Evolutionary conservation across 2,329 filamentous ascomycete genomes (phyloP).

Genomic region (Spiromastix sp.): DNA sequence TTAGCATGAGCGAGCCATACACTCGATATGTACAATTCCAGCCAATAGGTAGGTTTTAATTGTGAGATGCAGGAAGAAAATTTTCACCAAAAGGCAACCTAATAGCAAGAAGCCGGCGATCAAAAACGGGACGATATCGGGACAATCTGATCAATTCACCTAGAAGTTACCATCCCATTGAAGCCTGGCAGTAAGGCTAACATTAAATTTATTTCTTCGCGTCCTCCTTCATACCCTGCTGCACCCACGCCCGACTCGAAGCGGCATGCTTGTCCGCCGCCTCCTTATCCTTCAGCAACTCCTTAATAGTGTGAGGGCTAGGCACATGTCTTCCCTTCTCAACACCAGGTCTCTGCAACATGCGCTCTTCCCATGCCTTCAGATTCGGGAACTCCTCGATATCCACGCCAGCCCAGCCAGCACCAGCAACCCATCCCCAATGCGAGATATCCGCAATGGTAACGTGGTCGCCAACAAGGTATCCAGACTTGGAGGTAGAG

Average conservation of each 20-base stretch:
- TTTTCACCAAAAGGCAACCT: no score
- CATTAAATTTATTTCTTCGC: conserved; percentile 42
- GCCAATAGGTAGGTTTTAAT: no score
- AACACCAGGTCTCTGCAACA: conserved; percentile 59
- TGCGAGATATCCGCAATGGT: conserved; percentile 62
- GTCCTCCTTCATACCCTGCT: conserved; percentile 59
- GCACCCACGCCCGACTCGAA: conserved; percentile 52
- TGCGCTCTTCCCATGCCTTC: conserved; percentile 64
- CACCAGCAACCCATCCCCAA: conserved; percentile 64
- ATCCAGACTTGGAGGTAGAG: conserved; percentile 37
- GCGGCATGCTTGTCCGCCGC: conserved; percentile 47
- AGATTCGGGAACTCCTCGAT: conserved; percentile 66
- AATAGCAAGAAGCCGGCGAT: no score
- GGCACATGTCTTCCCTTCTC: conserved; percentile 70
- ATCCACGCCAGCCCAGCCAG: conserved; percentile 53
- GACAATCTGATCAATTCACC: no score
- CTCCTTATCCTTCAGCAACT: conserved; percentile 46
- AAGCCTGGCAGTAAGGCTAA: no score
- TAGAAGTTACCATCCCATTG: no score
- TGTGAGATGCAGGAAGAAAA: no score
- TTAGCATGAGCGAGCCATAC: no score
- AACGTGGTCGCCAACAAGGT: conserved; percentile 40
- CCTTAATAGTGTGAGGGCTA: conserved; percentile 49
- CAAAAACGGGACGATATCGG: no score
- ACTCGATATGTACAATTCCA: no score